phyloP scores from a whole-genome alignment of 768 basidiomycete species.

The Mycena metata region DNA sequence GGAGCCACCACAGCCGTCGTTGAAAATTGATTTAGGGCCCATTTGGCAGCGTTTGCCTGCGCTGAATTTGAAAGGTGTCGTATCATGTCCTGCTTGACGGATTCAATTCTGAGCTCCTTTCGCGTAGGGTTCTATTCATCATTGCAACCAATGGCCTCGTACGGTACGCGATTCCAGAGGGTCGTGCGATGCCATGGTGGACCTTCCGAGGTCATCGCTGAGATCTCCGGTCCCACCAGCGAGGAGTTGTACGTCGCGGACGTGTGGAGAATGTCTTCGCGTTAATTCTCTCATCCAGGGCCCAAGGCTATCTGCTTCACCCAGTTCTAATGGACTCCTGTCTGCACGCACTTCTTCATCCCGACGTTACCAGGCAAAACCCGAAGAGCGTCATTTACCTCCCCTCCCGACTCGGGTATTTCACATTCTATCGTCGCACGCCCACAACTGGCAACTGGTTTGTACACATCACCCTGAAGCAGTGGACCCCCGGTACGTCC shows the following conservation, averaged over 20 bases:
- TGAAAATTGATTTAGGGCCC: background rate
- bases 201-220: slow-evolving; percentile 13
- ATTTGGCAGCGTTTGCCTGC: slow-evolving; percentile 3
- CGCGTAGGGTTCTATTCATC: slow-evolving; percentile 22
- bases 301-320: background rate
- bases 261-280: background rate
- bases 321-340: slow-evolving; percentile 19
- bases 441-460: slow-evolving; percentile 14
- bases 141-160: slow-evolving; percentile 17
- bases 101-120: too few species aligned
- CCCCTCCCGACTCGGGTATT: slow-evolving; percentile 12
- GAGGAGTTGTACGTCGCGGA: slow-evolving; percentile 12
- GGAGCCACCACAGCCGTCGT: background rate
- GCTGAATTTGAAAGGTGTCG: slow-evolving; percentile 8
- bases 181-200: slow-evolving; percentile 23
- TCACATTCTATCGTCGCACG: slow-evolving; percentile 10
- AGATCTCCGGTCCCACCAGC: background rate
- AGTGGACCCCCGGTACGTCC: slow-evolving; percentile 25
- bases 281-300: background rate
- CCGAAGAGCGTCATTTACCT: slow-evolving; percentile 15
- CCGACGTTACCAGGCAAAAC: slow-evolving; percentile 15
- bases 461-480: background rate
- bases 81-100: too few species aligned
- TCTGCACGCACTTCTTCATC: slow-evolving; percentile 9
- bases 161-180: slow-evolving; percentile 13